Base-by-base conservation (phyloP, 768 basidiomycete genomes). In the Leccinum boreale region DNA sequence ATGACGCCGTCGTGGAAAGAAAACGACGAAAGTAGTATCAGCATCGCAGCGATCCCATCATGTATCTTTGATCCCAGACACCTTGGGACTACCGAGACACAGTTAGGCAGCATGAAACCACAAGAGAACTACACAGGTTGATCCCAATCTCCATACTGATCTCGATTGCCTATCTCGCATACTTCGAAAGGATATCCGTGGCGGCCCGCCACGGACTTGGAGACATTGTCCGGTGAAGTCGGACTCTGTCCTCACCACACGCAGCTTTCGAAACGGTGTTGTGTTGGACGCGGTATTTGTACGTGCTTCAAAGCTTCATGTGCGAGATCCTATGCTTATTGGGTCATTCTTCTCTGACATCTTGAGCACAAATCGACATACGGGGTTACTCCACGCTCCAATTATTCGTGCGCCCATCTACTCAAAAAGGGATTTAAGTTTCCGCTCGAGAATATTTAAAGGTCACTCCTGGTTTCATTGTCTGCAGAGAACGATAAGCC, bases 1-100 rank as follows among this genome's bases (percentile, higher is more conserved):
- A 35, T 35, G 14, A 35, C 6, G 12, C 19, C 14, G 24, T 29
- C 55, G 55, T 64, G 62, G 62, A 60, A 64, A 60, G 19, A 19
- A 50, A 56, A 21, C 15, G 52, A 56, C 50, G 19, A 50, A 60
- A 55, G 36, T 6, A 29, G 35, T 35, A 42, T 54, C 23, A 45
- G 33, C 12, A 44, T 53, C 24, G 33, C n/a, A 39, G 6, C 10
- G 33, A 24, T 39, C 6, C 6, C 33, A 23, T 42, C 39, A 19
- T 42, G n/a, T 42, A 42, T 42, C 39, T 42, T 19, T 24, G 10
- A 50, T 35, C 44, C 7, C 24, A 19, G 73, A 59, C 31, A 33
- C 14, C 9, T 21, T 53, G 19, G 28, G 11, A 8, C 28, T 24
- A 23, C 3, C 28, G 23, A 5, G 21, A n/a, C 31, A n/a, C n/a